Percentiles rank a stretch among this genome's conserved stretches.
Evolutionary conservation across 306 rosid species (phyloP).

Genomic region (Cicer chorassanicum): DNA sequence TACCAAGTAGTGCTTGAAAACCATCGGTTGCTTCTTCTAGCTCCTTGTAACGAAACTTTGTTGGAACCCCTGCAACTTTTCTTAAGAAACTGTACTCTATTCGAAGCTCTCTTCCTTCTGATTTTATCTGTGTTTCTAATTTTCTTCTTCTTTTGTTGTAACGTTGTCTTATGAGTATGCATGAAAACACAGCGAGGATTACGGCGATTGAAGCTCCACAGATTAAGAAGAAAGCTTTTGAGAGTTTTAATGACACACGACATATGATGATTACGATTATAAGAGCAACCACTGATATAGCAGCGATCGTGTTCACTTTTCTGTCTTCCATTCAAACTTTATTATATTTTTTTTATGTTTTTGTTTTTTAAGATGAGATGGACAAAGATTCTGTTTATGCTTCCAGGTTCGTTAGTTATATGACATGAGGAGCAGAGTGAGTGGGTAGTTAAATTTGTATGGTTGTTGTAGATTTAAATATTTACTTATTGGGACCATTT

Average conservation of each 20-base stretch:
- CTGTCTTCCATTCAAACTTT: slow-evolving; percentile 74
- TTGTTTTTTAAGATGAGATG: slow-evolving; percentile 21
- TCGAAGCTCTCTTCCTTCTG: slow-evolving; percentile 87
- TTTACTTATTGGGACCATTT: background rate
- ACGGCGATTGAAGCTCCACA: slow-evolving; percentile 68
- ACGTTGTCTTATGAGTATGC: slow-evolving; percentile 57
- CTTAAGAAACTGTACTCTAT: slow-evolving; percentile 87
- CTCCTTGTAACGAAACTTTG: slow-evolving; percentile 73
- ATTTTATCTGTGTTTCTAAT: slow-evolving; percentile 54
- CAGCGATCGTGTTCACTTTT: slow-evolving; percentile 56
- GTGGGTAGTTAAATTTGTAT: background rate
- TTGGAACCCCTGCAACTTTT: slow-evolving; percentile 87
- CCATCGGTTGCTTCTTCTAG: slow-evolving; percentile 83
- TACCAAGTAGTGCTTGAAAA: slow-evolving; percentile 65
- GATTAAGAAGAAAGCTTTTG: slow-evolving; percentile 70
- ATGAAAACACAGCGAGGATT: slow-evolving; percentile 63
- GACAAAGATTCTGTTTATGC: slow-evolving; percentile 9
- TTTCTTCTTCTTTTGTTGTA: slow-evolving; percentile 56
- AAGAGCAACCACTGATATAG: slow-evolving; percentile 50
- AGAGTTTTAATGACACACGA: slow-evolving; percentile 55
- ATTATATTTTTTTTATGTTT: slow-evolving; percentile 25
- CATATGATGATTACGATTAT: slow-evolving; percentile 56
- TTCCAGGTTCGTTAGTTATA: background rate
- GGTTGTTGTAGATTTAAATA: background rate
- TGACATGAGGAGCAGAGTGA: background rate